phyloP scores from a whole-genome alignment of 441 rosid species.

The Omphalea diandra region DNA sequence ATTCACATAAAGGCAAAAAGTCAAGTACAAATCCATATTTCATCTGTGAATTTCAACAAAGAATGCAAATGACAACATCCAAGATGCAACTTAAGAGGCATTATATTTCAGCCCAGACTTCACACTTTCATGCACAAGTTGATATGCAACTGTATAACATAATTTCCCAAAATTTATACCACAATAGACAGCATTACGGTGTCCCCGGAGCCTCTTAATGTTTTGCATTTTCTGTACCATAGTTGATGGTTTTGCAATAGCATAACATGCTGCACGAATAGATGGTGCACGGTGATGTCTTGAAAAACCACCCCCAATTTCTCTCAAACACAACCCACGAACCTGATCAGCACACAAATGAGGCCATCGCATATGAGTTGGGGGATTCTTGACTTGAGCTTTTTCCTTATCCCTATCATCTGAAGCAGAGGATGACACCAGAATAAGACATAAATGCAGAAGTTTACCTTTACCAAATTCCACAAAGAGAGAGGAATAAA shows the following conservation, averaged over 20 bases:
- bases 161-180: slow-evolving; percentile 45
- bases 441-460: slow-evolving; percentile 19
- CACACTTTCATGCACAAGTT: not conserved
- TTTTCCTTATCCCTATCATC: slow-evolving; percentile 50
- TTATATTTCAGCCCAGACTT: not conserved
- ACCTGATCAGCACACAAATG: slow-evolving; percentile 91
- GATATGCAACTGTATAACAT: not conserved
- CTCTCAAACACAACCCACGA: slow-evolving; percentile 87
- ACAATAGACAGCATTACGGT: slow-evolving; percentile 98
- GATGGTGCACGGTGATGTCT: slow-evolving; percentile 98
- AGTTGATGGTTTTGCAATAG: slow-evolving; percentile 87
- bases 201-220: slow-evolving; percentile 88
- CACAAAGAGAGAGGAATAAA: not conserved
- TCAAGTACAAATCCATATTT: slow-evolving; percentile 9
- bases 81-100: not conserved
- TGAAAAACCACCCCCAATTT: slow-evolving; percentile 98
- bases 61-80: not conserved
- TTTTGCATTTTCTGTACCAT: slow-evolving; percentile 98
- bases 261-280: slow-evolving; percentile 86
- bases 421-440: slow-evolving; percentile 35
- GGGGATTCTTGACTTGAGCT: slow-evolving; percentile 42
- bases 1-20: slow-evolving; percentile 30
- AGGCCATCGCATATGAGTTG: slow-evolving; percentile 91
- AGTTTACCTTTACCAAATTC: slow-evolving; percentile 5
- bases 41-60: slow-evolving; percentile 4